These are phyloP conservation scores for Bonia amplexicaulis DNA, from an alignment of 176 grass and related monocot species.

Conservation along the genomic window DNA sequence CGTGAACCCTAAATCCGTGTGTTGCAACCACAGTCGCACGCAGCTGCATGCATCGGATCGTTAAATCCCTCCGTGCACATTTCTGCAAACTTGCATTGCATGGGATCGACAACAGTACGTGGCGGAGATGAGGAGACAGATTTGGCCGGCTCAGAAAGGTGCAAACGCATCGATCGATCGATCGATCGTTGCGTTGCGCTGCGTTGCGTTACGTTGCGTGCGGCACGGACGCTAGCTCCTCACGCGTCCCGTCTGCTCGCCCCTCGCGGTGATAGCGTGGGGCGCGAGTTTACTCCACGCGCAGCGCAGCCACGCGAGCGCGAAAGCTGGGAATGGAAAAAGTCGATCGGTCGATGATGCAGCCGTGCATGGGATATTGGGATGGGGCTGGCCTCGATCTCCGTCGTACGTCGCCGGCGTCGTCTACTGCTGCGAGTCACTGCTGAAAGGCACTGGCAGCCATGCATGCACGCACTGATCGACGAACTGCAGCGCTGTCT, in stretches of 20 bases:
- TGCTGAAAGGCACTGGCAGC: background rate
- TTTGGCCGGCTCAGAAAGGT: background rate
- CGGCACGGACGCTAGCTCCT: too few relatives aligned
- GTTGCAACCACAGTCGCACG: too few relatives aligned
- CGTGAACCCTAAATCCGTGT: too few relatives aligned
- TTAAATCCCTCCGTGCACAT: too few relatives aligned
- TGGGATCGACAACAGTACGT: background rate
- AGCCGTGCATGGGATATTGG: background rate
- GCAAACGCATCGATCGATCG: background rate
- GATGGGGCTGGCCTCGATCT: too few relatives aligned
- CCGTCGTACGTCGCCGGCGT: background rate
- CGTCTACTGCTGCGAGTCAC: background rate
- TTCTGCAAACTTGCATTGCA: background rate
- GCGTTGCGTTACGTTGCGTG: too few relatives aligned
- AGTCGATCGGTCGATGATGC: too few relatives aligned
- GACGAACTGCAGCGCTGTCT: background rate
- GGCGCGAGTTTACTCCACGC: too few relatives aligned
- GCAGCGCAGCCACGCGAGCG: background rate
- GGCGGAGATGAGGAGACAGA: background rate
- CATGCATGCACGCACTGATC: background rate
- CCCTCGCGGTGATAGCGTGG: too few relatives aligned
- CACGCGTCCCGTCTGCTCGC: too few relatives aligned
- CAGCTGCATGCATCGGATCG: too few relatives aligned
- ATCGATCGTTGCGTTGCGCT: too few relatives aligned
- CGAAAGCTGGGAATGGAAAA: background rate